Evolutionary conservation across 108 stramenopile species (phyloP).

Genomic region (Nitzschia palea): DNA sequence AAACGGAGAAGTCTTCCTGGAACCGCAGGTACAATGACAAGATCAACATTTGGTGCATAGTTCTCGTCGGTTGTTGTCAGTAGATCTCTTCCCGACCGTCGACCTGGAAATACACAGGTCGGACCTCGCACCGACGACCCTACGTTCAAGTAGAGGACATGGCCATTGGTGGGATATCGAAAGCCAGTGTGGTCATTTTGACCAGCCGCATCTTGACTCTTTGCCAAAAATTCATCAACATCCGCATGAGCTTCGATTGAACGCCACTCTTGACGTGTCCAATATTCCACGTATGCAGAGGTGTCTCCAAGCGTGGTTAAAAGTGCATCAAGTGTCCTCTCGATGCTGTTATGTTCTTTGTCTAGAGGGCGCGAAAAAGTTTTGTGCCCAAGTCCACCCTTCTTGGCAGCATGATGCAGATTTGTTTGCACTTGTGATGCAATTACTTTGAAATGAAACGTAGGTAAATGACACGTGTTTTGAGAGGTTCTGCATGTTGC

Average conservation of each 20-base stretch:
- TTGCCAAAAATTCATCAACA: conserved; percentile 59
- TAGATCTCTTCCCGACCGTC: conserved; percentile 59
- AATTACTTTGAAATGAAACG: conserved; percentile 15
- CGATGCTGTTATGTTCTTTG: neutral
- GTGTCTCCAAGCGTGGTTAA: conserved; percentile 11
- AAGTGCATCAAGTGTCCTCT: conserved; percentile 19
- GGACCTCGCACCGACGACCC: conserved; percentile 67
- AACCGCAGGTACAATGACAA: conserved; percentile 65
- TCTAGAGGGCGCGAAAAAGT: conserved; percentile 10
- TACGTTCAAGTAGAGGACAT: conserved; percentile 72
- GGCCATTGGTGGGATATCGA: conserved; percentile 65
- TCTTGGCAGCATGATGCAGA: conserved; percentile 15
- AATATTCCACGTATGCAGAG: conserved; percentile 66
- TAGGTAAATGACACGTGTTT: no score
- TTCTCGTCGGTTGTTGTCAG: conserved; percentile 17
- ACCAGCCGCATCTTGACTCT: conserved; percentile 31
- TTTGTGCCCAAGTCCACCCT: conserved; percentile 23
- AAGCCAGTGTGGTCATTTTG: neutral
- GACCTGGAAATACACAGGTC: conserved; percentile 59
- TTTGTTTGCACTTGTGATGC: neutral
- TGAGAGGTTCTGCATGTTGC: no score
- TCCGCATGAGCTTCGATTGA: conserved; percentile 80
- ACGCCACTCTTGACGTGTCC: conserved; percentile 72
- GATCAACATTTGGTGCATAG: conserved; percentile 28
- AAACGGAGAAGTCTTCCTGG: conserved; percentile 70